Base-by-base conservation (phyloP, 2,329 filamentous ascomycete species). In the Trichoderma koningii region DNA sequence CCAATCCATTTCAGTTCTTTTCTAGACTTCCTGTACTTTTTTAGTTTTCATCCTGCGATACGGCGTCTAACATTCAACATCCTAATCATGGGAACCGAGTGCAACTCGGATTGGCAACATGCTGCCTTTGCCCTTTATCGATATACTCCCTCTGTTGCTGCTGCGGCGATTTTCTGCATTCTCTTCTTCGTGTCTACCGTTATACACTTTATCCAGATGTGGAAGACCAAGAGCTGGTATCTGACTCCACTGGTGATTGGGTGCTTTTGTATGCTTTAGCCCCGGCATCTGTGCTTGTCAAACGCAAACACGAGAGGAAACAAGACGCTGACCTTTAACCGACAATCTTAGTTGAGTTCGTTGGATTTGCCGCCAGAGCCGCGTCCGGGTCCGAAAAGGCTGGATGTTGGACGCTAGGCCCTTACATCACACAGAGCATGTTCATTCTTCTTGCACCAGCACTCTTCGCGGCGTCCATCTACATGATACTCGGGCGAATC, bases 401-500 rank as follows among this genome's bases (percentile, higher is more conserved):
- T 30, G 63, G 63, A 7, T 65, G 55, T 7, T 65, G 63, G 63
- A 65, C 61, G 70, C 17, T 80, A 47, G 64, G 69, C 0, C 76
- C 77, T 3, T 83, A 76, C 69, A 70, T 81, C 51, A 70, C 80
- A 47, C 80, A 84, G 68, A 72, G 70, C 52, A 70, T 80, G 26
- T 71, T 81, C 44, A 74, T 83, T 55, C 74, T 84, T 42, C 70
- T 83, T n/a, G 79, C 80, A 1, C 81, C 82, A 0, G 76, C 77
- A 14, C 74, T 83, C 51, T 82, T 80, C 71, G 80, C 82, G 28
- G 82, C 82, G 3, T 77, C 80, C 9, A 78, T 83, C 47, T 83
- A 84, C 76, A 83, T 83, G 81, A 76, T 77, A 12, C 76, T 83
- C 3, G 79, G 79, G 7, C 76, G 82, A 12, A 69, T 82, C 28